Conservation (phyloP, 2,329 filamentous ascomycete species). For the Coniochaeta hoffmannii region DNA sequence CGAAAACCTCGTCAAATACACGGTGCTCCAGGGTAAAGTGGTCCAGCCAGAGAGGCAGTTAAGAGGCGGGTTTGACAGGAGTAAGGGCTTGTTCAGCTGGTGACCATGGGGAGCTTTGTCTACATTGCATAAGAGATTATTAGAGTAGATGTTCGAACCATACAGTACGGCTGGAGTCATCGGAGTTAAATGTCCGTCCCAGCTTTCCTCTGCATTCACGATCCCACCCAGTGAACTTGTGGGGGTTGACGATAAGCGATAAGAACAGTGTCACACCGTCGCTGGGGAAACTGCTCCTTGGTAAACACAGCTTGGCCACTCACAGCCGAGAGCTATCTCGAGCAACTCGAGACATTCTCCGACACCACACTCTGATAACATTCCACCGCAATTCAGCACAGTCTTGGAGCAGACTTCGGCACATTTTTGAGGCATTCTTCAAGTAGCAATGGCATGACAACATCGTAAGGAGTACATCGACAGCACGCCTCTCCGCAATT, state of each 20-base stretch:
- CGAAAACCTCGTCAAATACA: slow-evolving; percentile 85
- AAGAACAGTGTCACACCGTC: not conserved
- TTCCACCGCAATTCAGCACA: not conserved
- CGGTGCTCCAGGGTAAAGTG: slow-evolving; percentile 86
- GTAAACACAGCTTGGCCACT: slow-evolving; percentile 1
- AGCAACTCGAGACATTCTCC: not conserved
- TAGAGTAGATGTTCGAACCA: not conserved
- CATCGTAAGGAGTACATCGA: not conserved
- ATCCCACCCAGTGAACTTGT: not conserved
- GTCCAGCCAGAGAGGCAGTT: slow-evolving; percentile 83
- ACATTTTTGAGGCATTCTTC: not conserved
- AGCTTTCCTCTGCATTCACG: not conserved
- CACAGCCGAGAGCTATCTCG: not conserved
- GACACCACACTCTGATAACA: not conserved
- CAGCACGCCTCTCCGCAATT: not conserved
- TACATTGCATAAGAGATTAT: not conserved
- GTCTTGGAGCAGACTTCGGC: not conserved
- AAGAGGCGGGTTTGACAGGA: slow-evolving; percentile 82
- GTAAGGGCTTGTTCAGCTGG: slow-evolving; percentile 80
- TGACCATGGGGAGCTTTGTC: slow-evolving; percentile 31
- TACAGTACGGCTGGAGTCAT: not conserved
- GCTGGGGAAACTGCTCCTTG: not conserved
- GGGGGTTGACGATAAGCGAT: not conserved
- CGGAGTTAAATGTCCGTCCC: not conserved
- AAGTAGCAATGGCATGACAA: not conserved